Percentiles rank a stretch among this genome's conserved stretches.
Conservation (phyloP, 768 basidiomycete species). For the Mycena capillaripes region DNA sequence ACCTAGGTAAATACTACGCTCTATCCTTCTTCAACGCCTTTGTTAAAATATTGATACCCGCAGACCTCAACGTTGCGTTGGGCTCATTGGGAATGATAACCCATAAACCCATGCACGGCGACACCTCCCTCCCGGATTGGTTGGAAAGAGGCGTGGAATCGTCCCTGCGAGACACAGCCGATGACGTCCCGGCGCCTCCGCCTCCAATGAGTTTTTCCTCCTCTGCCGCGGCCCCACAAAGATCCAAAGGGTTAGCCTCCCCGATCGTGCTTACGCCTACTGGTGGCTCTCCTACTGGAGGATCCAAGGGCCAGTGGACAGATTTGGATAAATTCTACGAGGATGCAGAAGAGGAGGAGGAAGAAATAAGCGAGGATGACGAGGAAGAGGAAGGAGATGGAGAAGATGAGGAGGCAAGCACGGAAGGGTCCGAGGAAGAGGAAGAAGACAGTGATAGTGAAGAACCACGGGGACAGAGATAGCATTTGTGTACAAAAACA, state of each 20-base stretch:
- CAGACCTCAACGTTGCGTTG: slow-evolving; percentile 55
- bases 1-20: slow-evolving; percentile 44
- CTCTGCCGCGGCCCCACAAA: slow-evolving; percentile 43
- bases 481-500: slow-evolving; percentile 17
- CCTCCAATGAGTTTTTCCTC: slow-evolving; percentile 57
- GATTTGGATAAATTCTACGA: slow-evolving; percentile 87
- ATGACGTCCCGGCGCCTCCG: slow-evolving; percentile 58
- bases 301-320: slow-evolving; percentile 61
- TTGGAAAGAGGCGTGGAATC: slow-evolving; percentile 88
- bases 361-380: slow-evolving; percentile 46
- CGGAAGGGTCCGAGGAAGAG: slow-evolving; percentile 47
- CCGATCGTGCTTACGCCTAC: slow-evolving; percentile 74
- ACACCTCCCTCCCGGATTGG: slow-evolving; percentile 84
- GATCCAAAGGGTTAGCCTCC: slow-evolving; percentile 49
- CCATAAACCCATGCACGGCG: slow-evolving; percentile 65
- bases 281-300: slow-evolving; percentile 53
- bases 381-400: slow-evolving; percentile 43
- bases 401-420: slow-evolving; percentile 40
- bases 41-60: slow-evolving; percentile 46
- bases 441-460: slow-evolving; percentile 45
- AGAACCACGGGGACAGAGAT: slow-evolving; percentile 30
- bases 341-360: slow-evolving; percentile 52
- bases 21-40: slow-evolving; percentile 13
- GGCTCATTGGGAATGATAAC: slow-evolving; percentile 79
- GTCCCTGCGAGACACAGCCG: slow-evolving; percentile 76